Conservation (phyloP, 2,329 filamentous ascomycete genomes). For the Aspergillus persii region DNA sequence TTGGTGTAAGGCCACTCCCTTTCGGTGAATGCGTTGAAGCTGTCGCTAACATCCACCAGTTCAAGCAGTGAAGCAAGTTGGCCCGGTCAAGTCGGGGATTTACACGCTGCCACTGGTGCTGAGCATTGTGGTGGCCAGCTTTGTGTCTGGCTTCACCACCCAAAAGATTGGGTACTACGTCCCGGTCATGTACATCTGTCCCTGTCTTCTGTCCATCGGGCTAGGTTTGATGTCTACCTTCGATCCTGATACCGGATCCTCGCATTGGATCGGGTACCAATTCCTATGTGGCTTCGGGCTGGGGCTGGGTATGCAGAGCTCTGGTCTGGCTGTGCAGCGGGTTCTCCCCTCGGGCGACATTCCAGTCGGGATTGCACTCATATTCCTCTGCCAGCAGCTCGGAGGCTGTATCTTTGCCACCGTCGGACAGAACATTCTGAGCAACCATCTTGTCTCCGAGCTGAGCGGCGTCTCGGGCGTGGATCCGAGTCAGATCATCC, state of each 20-base stretch:
- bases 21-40: too few species aligned
- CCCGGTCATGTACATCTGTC: neutral
- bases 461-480: neutral
- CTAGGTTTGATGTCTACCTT: neutral
- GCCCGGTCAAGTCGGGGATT: neutral
- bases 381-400: neutral
- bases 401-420: neutral
- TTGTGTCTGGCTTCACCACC: neutral
- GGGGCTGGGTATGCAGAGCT: neutral
- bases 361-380: neutral
- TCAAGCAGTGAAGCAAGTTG: neutral
- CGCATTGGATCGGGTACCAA: slow-evolving; percentile 1
- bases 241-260: neutral
- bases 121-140: neutral
- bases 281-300: neutral
- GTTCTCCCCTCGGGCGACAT: neutral
- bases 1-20: neutral
- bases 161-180: neutral
- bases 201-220: neutral
- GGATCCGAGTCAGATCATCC: neutral
- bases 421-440: neutral
- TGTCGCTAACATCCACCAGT: neutral
- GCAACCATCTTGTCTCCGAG: neutral
- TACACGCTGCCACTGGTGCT: neutral
- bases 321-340: neutral